Evolutionary conservation across 805 yeast genomes (phyloP).

Genomic region (Barnettozyma pratensis): DNA sequence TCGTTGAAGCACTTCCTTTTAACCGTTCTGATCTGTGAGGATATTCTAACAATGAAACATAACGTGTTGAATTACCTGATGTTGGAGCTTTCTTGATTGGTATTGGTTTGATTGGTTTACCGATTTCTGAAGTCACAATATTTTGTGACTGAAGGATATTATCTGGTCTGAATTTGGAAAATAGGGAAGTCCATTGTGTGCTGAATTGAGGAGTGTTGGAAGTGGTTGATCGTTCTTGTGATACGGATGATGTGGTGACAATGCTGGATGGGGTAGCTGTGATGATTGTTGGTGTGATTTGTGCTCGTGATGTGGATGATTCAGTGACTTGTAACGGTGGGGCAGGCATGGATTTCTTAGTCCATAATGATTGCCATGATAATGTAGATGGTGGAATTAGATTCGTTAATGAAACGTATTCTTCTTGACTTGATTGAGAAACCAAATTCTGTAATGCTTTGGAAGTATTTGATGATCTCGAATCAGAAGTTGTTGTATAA

Average conservation of each 20-base stretch:
- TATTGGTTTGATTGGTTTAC: constrained; percentile 12
- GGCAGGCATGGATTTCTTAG: neutral
- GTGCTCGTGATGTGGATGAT: no score
- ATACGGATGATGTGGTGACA: neutral
- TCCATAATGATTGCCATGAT: constrained; percentile 5
- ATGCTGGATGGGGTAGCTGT: neutral
- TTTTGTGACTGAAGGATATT: constrained; percentile 7
- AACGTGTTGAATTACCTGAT: neutral
- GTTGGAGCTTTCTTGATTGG: neutral
- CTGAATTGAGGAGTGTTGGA: constrained; percentile 2
- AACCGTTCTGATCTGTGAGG: constrained; percentile 8
- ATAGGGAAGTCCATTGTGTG: constrained; percentile 15
- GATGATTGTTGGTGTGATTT: neutral
- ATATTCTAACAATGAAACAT: neutral
- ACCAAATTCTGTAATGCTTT: constrained; percentile 14
- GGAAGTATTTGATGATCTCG: neutral
- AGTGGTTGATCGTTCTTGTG: neutral
- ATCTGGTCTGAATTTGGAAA: constrained; percentile 12
- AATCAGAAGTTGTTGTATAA: neutral
- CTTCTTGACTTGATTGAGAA: constrained; percentile 6
- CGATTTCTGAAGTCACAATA: constrained; percentile 21
- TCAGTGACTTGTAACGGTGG: neutral
- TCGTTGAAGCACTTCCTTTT: constrained; percentile 22
- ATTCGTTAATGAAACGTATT: constrained; percentile 5
- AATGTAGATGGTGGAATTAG: constrained; percentile 3